Conservation (phyloP, 169 alveolate species). For the Plasmodium cynomolgi region DNA sequence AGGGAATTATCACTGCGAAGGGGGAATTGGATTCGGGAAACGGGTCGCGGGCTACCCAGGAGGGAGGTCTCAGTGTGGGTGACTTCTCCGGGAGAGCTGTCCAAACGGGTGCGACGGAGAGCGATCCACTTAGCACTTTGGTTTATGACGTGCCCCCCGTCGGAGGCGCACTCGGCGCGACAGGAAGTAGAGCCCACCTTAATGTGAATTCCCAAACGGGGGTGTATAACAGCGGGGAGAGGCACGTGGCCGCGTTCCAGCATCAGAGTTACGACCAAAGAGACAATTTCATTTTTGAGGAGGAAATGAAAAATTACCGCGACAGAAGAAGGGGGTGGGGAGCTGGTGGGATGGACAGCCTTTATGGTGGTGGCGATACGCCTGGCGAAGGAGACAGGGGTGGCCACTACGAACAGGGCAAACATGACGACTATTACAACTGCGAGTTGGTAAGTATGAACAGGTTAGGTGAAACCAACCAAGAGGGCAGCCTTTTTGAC, state of each 20-base stretch:
- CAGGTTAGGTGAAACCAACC: not conserved
- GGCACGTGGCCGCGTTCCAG: not conserved
- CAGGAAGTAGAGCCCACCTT: not conserved
- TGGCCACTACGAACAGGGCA: not conserved
- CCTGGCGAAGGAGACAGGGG: not conserved
- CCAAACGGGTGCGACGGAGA: not conserved
- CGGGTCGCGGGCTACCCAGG: not conserved
- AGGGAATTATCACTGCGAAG: not conserved
- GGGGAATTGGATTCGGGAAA: not conserved
- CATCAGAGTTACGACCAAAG: not conserved
- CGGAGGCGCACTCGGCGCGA: not conserved
- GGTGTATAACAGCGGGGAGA: constrained; percentile 1
- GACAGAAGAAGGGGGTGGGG: not conserved
- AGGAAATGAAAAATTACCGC: not conserved
- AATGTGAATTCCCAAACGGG: not conserved
- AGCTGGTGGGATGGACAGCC: not conserved
- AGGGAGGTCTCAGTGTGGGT: not conserved
- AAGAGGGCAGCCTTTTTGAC: not conserved
- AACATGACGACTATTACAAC: not conserved
- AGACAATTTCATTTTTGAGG: not conserved
- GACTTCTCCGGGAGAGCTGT: not conserved
- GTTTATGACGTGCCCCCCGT: not conserved
- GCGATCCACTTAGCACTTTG: not conserved
- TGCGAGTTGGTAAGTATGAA: not conserved
- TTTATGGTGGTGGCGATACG: not conserved